A percentile compares a stretch with the other conserved stretches of the same genome.
These are phyloP conservation scores for Carex parvula DNA, from an alignment of 176 grass and related monocot genomes.

Conservation along the genomic window DNA sequence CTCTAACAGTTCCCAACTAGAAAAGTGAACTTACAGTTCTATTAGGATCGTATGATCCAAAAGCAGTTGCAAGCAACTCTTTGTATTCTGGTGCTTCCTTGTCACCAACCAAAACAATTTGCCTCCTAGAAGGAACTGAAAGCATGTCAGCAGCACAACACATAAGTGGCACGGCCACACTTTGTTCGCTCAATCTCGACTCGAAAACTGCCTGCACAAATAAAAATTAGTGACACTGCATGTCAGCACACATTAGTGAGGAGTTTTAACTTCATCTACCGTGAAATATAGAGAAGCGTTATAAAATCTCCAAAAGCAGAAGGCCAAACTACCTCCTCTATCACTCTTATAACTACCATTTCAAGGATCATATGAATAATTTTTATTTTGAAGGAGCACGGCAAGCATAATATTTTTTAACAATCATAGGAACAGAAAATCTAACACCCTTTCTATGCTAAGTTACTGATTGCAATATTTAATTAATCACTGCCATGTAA, in stretches of 20 bases:
- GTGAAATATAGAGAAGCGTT: neutral
- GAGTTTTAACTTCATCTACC: neutral
- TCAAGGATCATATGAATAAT: neutral
- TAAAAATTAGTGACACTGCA: neutral
- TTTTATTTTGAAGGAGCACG: neutral
- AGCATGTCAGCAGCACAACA: constrained; percentile 87
- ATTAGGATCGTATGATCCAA: constrained; percentile 76
- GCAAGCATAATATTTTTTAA: neutral
- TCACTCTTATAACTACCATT: neutral
- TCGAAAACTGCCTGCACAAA: constrained; percentile 66
- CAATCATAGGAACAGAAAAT: neutral
- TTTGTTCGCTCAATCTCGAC: constrained; percentile 57
- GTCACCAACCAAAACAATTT: constrained; percentile 67
- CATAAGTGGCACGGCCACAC: constrained; percentile 88
- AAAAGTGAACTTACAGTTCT: constrained; percentile 52
- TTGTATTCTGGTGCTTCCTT: constrained; percentile 52
- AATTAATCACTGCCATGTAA: neutral
- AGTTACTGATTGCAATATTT: neutral
- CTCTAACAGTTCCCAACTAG: neutral
- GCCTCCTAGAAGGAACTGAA: constrained; percentile 58
- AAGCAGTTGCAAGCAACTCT: constrained; percentile 47
- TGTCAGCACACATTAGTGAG: too few species aligned
- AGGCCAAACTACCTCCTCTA: neutral
- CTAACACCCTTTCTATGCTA: neutral
- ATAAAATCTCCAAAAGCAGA: neutral